Evolutionary conservation across 129 eudicot genomes (phyloP).

Genomic region (Escallonia rubra): DNA sequence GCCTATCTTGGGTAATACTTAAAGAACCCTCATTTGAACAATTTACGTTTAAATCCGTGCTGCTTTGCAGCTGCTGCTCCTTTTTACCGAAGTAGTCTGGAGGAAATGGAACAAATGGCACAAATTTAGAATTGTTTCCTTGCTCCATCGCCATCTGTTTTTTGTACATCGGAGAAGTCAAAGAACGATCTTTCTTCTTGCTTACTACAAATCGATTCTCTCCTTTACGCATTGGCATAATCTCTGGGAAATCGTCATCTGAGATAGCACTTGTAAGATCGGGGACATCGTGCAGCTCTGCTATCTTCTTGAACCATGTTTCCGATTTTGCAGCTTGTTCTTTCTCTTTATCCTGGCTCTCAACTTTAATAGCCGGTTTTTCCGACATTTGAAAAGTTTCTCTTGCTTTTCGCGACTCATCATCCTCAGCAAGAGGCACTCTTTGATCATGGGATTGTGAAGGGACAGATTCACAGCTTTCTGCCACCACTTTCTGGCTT

Average conservation of each 20-base stretch:
- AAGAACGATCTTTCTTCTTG: conserved; percentile 76
- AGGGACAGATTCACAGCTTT: conserved; percentile 5
- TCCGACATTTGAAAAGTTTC: conserved; percentile 16
- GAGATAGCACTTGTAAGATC: conserved; percentile 36
- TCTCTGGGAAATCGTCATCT: conserved; percentile 76
- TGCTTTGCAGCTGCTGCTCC: conserved; percentile 19
- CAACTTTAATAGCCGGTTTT: conserved; percentile 12
- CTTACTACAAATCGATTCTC: conserved; percentile 71
- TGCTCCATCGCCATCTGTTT: conserved; percentile 52
- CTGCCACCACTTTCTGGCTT: conserved; percentile 7
- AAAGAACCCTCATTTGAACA: conserved; percentile 8
- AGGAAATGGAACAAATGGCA: conserved; percentile 93
- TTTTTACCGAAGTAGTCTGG: conserved; percentile 79
- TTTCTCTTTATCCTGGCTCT: conserved; percentile 20
- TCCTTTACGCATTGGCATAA: conserved; percentile 82
- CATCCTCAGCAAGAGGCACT: not conserved
- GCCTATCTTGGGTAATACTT: not conserved
- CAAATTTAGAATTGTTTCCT: conserved; percentile 42
- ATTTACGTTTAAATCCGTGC: conserved; percentile 10
- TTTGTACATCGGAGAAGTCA: conserved; percentile 55
- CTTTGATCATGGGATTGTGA: conserved; percentile 2
- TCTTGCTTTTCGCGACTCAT: conserved; percentile 6
- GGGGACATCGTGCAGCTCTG: conserved; percentile 50
- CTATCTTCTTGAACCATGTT: conserved; percentile 59
- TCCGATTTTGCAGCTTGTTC: conserved; percentile 45